Evolutionary conservation across 2,329 filamentous ascomycete species (phyloP).

Genomic region (Chrysoporthe puriensis): DNA sequence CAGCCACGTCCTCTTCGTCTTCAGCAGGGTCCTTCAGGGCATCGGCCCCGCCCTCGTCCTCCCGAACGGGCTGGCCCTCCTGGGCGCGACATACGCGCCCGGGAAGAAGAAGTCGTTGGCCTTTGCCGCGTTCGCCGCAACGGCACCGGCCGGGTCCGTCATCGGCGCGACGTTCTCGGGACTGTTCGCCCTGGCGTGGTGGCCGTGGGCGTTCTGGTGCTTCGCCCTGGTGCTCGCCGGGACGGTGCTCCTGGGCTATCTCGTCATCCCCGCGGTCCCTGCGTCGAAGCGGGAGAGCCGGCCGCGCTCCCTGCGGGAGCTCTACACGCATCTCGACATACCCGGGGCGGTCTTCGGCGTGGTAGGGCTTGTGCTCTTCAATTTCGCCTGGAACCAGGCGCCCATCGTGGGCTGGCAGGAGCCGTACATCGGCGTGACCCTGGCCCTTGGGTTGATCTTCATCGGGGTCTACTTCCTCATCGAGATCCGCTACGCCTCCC

Average conservation of each 20-base stretch:
- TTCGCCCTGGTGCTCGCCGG: conserved; percentile 32
- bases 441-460: conserved; percentile 57
- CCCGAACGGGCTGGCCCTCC: conserved; percentile 59
- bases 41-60: conserved; percentile 58
- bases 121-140: conserved; percentile 40
- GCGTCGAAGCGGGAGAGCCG: conserved; percentile 10
- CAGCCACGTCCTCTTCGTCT: conserved; percentile 43
- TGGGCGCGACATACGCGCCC: conserved; percentile 53
- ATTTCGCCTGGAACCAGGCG: conserved; percentile 63
- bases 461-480: conserved; percentile 54
- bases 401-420: conserved; percentile 54
- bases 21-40: conserved; percentile 54
- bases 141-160: conserved; percentile 33
- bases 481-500: conserved; percentile 47
- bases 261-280: conserved; percentile 31
- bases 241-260: conserved; percentile 32
- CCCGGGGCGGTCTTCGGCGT: conserved; percentile 44
- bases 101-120: conserved; percentile 39
- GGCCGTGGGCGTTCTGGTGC: conserved; percentile 38
- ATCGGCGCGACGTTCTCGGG: conserved; percentile 39
- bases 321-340: conserved; percentile 33
- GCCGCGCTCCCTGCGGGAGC: conserved; percentile 4
- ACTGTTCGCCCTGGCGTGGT: conserved; percentile 36
- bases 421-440: conserved; percentile 52
- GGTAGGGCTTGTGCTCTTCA: conserved; percentile 55